phyloP scores from a whole-genome alignment of 2,329 filamentous ascomycete genomes.

The Aspergillus quadrilineatus region DNA sequence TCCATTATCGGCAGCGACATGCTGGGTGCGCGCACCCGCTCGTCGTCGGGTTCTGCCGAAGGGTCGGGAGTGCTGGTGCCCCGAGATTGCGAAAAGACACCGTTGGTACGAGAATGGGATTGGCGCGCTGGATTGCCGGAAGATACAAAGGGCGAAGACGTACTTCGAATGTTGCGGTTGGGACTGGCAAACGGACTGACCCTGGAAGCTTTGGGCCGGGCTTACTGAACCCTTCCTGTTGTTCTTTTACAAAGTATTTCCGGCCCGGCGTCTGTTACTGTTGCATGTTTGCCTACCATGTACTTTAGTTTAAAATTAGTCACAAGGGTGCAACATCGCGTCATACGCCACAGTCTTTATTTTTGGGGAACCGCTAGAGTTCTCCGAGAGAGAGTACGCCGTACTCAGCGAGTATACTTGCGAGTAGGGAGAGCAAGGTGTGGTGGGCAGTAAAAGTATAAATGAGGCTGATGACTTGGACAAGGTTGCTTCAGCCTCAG shows the following conservation, averaged over 20 bases:
- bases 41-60: slow-evolving; percentile 50
- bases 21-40: slow-evolving; percentile 51
- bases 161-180: slow-evolving; percentile 70
- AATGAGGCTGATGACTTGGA: neutral
- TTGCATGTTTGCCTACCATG: neutral
- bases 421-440: neutral
- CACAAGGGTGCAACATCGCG: neutral
- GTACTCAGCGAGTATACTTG: neutral
- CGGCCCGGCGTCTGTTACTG: neutral
- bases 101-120: slow-evolving; percentile 65
- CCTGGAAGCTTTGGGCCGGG: slow-evolving; percentile 33
- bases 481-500: slow-evolving; percentile 2
- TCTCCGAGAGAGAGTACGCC: neutral
- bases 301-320: neutral
- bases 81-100: slow-evolving; percentile 25
- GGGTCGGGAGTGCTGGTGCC: slow-evolving; percentile 52
- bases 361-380: neutral
- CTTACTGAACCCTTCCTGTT: slow-evolving; percentile 16
- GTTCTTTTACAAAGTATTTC: neutral
- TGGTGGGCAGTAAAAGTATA: neutral
- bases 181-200: slow-evolving; percentile 65
- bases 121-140: slow-evolving; percentile 63
- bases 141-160: slow-evolving; percentile 62
- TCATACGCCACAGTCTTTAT: neutral
- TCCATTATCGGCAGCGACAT: slow-evolving; percentile 73